Base-by-base conservation (phyloP, 208 protist species). In the Endotrypanum monterogeii region DNA sequence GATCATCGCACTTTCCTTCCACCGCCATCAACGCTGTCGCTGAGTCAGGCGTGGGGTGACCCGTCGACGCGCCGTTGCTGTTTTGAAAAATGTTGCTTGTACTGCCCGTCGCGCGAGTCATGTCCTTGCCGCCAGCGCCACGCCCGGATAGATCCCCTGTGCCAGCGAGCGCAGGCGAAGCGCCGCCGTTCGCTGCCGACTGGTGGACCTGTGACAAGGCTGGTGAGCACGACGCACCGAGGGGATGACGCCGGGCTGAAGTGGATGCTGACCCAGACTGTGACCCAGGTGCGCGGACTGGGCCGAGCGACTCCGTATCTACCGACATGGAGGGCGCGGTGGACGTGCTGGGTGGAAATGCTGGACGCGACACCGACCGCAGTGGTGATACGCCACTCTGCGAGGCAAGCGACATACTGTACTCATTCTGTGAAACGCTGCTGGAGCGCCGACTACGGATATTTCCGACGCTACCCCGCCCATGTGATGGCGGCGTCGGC, bases 391-490 rank as follows among this genome's bases (percentile, higher is more conserved):
- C 72, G 14, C 71, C 63, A 28, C 67, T 74, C 48, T 78, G 73
- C 65, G 73, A 82, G 0, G 63, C 68, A n/a, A 32, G 58, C 9
- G 67, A 78, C 12, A 78, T 39, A 41, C 58, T 80, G 55, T 74
- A 80, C 60, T 80, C 75, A 46, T 63, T 73, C 62, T 80, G 75
- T 23, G 75, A 80, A 25, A 74, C n/a, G 20, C 44, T 80, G 54
- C 75, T 80, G n/a, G 75, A 74, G 55, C 75, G 75, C 5, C 75
- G 75, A 46, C 75, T 80, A 46, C 75, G 68, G 41, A 67, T 73
- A 55, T 51, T 57, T 44, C 55, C 55, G 62, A 12, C 68, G 62
- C 28, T 74, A 55, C 66, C 44, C n/a, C 75, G 75, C 14, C 62
- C 61, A 8, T 58, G 32, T 1, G 50, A 71, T 7, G 75, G 75